Evolutionary conservation across 192 early-diverging fungal genomes (phyloP).

Genomic region (Coemansia umbellata): DNA sequence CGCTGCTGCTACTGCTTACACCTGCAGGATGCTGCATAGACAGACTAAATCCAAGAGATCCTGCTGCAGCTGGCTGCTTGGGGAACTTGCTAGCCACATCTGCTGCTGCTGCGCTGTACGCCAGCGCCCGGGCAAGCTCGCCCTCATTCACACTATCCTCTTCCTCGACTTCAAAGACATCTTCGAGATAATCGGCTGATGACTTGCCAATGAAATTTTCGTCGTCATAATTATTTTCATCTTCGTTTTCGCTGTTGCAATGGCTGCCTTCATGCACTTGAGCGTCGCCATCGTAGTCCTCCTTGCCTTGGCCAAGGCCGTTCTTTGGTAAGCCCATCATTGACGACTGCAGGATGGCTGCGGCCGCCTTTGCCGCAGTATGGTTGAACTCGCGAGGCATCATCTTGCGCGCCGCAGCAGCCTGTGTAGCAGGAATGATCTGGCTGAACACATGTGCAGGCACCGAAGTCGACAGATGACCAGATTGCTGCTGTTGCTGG

Average conservation of each 20-base stretch:
- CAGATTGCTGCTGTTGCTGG: constrained; percentile 22
- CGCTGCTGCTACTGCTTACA: neutral
- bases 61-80: constrained; percentile 19
- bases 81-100: constrained; percentile 41
- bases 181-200: constrained; percentile 29
- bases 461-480: constrained; percentile 47
- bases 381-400: constrained; percentile 53
- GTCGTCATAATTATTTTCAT: neutral
- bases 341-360: constrained; percentile 48
- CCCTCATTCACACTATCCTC: constrained; percentile 9
- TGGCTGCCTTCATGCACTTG: neutral
- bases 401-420: constrained; percentile 51
- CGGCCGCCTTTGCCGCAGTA: constrained; percentile 43
- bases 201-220: neutral
- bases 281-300: constrained; percentile 12
- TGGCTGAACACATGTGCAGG: constrained; percentile 51
- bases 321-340: constrained; percentile 50
- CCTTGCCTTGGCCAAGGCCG: constrained; percentile 48
- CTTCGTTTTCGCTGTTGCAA: neutral
- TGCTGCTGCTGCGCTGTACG: constrained; percentile 24
- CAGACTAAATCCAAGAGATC: constrained; percentile 34
- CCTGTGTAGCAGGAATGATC: constrained; percentile 51
- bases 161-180: constrained; percentile 40
- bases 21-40: constrained; percentile 9
- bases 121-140: constrained; percentile 3